Base-by-base conservation (phyloP, 2,329 filamentous ascomycete species). In the Fusarium virguliforme region DNA sequence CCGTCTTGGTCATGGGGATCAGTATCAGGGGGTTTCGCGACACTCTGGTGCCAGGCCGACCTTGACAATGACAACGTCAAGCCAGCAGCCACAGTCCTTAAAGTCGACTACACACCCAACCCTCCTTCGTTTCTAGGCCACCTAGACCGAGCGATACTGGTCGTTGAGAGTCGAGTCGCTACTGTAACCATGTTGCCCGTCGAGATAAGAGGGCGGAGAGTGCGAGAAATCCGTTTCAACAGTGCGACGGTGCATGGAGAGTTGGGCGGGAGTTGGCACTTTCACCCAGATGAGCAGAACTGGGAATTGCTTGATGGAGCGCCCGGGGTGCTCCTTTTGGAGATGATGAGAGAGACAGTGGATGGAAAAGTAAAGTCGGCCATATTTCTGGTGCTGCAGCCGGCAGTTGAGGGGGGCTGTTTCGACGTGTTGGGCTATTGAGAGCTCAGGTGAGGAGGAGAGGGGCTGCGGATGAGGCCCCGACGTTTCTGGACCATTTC, bases 1-100 rank as follows among this genome's bases (percentile, higher is more conserved):
- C 48, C 48, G 2, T 51, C 48, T 8, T 51, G 48, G 48, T 51
- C 48, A 4, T 51, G 48, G 48, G 48, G n/a, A 13, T 51, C 48
- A 7, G 48, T 51, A 34, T 51, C 48, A 8, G 48, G 48, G 8
- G 30, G 30, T 1, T n/a, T 51, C 6, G 48, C n/a, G 6, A 51
- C 48, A 18, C 28, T 34, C 30, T 51, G 30, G 28, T 51, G 48
- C 1, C 30, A 34, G 6, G 2, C 28, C 10, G 48, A 51, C 18
- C 28, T 51, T 15, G 28, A 22, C 2, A 22, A 51, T 34, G 28
- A 13, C 48, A 51, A 51, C 4, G 7, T 15, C 15, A 34, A 22
- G n/a, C 9, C 30, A 24, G 48, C 4, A 5, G 48, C 48, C 4
- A 13, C 28, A 15, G 13, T 34, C 28, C n/a, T 51, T 15, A 12